Conservation (phyloP, 305 asterid species). For the Fraxinus angustifolia region DNA sequence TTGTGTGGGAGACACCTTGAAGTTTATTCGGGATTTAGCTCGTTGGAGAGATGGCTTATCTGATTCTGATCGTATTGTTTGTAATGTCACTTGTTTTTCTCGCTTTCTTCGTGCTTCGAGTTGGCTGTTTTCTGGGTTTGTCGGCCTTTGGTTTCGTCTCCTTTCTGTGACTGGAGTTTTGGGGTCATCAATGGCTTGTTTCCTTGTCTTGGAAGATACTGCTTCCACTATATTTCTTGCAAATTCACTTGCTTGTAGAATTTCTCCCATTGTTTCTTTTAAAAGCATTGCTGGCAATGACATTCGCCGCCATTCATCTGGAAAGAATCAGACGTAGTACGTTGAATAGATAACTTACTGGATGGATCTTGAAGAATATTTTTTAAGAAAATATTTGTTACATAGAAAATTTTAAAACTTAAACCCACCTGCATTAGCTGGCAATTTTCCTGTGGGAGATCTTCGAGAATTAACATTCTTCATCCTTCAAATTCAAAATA, state of each 20-base stretch:
- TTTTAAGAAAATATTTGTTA: neutral
- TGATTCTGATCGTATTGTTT: conserved; percentile 29
- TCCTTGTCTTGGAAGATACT: conserved; percentile 32
- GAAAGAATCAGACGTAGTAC: neutral
- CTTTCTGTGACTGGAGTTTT: conserved; percentile 56
- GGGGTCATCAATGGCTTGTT: conserved; percentile 49
- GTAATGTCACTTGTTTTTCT: conserved; percentile 54
- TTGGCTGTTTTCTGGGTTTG: conserved; percentile 38
- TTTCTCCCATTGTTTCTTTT: conserved; percentile 83
- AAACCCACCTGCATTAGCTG: conserved; percentile 46
- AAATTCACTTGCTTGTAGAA: conserved; percentile 66
- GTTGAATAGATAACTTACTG: neutral
- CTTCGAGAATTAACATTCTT: conserved; percentile 44
- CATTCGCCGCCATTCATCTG: conserved; percentile 84
- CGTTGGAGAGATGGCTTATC: conserved; percentile 38
- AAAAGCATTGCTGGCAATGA: conserved; percentile 90
- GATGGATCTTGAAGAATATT: neutral
- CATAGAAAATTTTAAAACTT: neutral
- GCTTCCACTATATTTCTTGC: conserved; percentile 60
- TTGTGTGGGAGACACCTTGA: conserved; percentile 54
- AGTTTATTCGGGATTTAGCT: conserved; percentile 65
- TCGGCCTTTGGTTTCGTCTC: conserved; percentile 30
- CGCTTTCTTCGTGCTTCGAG: conserved; percentile 58
- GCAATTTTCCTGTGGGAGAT: conserved; percentile 70
- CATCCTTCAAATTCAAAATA: conserved; percentile 35